These are phyloP conservation scores for Xerophyta viscosa DNA, from an alignment of 106 monocot genomes.

Conservation along the genomic window DNA sequence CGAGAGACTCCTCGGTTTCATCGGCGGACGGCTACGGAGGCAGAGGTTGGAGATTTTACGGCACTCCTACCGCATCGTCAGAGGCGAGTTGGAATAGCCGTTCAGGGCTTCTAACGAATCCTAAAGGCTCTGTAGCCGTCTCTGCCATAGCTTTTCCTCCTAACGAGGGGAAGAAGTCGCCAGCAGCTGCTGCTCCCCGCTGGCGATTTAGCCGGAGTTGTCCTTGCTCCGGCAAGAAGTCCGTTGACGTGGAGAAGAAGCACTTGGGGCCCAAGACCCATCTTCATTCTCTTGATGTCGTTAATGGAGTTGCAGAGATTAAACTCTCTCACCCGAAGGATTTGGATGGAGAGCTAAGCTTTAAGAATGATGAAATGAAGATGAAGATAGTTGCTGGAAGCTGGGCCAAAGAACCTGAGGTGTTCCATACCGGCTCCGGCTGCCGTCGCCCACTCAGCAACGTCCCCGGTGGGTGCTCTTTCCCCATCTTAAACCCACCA, in stretches of 20 bases:
- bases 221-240: constrained; percentile 57
- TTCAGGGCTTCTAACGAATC: constrained; percentile 36
- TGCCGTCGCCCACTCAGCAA: constrained; percentile 3
- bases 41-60: constrained; percentile 11
- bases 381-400: constrained; percentile 22
- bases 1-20: constrained; percentile 1
- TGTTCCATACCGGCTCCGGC: constrained; percentile 6
- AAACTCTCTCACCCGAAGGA: background rate
- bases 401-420: constrained; percentile 9
- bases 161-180: constrained; percentile 6
- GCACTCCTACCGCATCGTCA: constrained; percentile 36
- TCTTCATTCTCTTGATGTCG: too few species aligned
- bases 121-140: constrained; percentile 18
- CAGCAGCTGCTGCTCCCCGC: background rate
- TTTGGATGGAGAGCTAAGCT: constrained; percentile 2
- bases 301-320: background rate
- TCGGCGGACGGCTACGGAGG: constrained; percentile 3
- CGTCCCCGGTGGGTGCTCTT: constrained; percentile 20
- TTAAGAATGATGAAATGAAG: constrained; percentile 17
- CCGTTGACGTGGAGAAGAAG: constrained; percentile 49
- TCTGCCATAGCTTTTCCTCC: constrained; percentile 12
- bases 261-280: constrained; percentile 21
- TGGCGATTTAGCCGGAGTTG: constrained; percentile 36
- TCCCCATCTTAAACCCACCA: background rate
- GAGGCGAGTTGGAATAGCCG: constrained; percentile 79